A percentile compares a stretch with the other conserved stretches of the same genome.
Conservation (phyloP, 2,329 filamentous ascomycete species). For the Talaromyces sp. region DNA sequence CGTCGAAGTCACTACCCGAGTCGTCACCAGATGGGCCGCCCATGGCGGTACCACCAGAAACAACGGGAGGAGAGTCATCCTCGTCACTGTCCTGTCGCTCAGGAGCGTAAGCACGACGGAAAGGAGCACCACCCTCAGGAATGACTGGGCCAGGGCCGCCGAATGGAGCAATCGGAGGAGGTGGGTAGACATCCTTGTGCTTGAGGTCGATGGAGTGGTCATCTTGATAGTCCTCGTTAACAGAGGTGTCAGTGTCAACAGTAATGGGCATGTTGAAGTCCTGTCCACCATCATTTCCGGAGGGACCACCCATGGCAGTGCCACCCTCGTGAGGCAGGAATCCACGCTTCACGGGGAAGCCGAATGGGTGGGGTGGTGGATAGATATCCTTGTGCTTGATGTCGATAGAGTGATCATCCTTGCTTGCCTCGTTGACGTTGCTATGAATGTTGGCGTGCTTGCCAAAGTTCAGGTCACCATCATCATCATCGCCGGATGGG, state of each 20-base stretch:
- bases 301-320: slow-evolving; percentile 25
- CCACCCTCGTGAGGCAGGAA: slow-evolving; percentile 13
- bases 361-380: slow-evolving; percentile 6
- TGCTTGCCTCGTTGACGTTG: slow-evolving; percentile 18
- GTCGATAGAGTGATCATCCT: slow-evolving; percentile 22
- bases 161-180: background rate
- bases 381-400: slow-evolving; percentile 21
- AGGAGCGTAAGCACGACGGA: slow-evolving; percentile 7
- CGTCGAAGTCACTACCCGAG: slow-evolving; percentile 14
- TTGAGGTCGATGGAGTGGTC: slow-evolving; percentile 20
- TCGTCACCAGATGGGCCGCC: slow-evolving; percentile 26
- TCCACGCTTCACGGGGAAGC: slow-evolving; percentile 16
- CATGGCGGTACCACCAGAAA: slow-evolving; percentile 2
- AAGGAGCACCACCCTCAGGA: slow-evolving; percentile 16
- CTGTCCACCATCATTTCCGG: slow-evolving; percentile 29
- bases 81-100: background rate
- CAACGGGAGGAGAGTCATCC: background rate
- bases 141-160: background rate
- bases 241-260: slow-evolving; percentile 11
- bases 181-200: slow-evolving; percentile 17
- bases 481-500: slow-evolving; percentile 21
- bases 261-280: slow-evolving; percentile 19
- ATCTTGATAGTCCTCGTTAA: slow-evolving; percentile 21
- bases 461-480: slow-evolving; percentile 1
- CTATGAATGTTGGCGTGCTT: slow-evolving; percentile 12